Evolutionary conservation across 2,329 filamentous ascomycete genomes (phyloP).

Genomic region (Pseudopithomyces chartarum): DNA sequence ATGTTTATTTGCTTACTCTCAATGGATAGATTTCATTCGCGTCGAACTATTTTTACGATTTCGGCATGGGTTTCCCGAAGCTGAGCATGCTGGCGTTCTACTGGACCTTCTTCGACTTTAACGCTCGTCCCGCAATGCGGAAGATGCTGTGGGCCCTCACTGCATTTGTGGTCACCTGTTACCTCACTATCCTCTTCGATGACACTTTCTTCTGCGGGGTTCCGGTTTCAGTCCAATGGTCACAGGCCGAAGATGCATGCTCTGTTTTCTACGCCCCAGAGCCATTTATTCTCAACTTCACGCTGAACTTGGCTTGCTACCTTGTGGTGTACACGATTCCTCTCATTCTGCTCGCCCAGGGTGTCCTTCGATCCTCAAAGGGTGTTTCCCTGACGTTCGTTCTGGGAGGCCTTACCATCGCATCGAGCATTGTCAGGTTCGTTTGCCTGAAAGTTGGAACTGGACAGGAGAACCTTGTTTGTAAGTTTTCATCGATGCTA

Average conservation of each 20-base stretch:
- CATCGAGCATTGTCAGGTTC: constrained; percentile 24
- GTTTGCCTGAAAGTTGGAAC: constrained; percentile 24
- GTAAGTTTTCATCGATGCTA: constrained; percentile 15
- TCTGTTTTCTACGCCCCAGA: constrained; percentile 29
- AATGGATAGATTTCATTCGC: constrained; percentile 24
- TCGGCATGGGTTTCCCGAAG: constrained; percentile 31
- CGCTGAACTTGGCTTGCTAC: constrained; percentile 27
- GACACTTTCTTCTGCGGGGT: constrained; percentile 29
- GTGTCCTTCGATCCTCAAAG: constrained; percentile 13
- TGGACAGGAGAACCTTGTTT: constrained; percentile 30
- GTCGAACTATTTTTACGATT: constrained; percentile 32
- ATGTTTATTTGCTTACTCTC: background rate
- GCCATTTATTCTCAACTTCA: constrained; percentile 32
- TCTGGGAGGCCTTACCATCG: constrained; percentile 24
- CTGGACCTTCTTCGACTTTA: constrained; percentile 27
- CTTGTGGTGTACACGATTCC: constrained; percentile 24
- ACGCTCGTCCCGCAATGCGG: constrained; percentile 21
- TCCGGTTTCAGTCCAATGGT: constrained; percentile 25
- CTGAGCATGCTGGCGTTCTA: constrained; percentile 32
- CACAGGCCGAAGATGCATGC: constrained; percentile 26
- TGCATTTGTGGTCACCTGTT: constrained; percentile 23
- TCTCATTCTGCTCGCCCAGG: constrained; percentile 13
- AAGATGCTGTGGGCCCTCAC: constrained; percentile 28
- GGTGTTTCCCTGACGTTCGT: constrained; percentile 23
- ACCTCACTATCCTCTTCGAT: constrained; percentile 26